Percentiles rank a stretch among this genome's conserved stretches.
Conservation (phyloP, 148 eudicot species). For the Amaranthus hypochondriacus region DNA sequence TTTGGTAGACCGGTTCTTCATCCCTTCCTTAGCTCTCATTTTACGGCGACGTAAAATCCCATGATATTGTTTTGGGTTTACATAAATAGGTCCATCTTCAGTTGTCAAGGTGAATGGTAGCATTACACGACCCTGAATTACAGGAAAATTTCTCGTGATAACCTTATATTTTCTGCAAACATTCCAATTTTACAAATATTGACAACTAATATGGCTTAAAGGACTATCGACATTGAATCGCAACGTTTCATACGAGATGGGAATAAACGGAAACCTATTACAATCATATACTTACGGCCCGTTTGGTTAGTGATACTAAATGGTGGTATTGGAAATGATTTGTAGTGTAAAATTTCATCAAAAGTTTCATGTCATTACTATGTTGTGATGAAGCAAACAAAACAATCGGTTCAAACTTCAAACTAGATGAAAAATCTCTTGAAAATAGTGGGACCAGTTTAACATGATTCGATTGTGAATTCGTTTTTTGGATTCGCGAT, state of each 20-base stretch:
- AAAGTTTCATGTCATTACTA: no score
- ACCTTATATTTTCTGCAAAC: not conserved
- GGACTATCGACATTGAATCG: not conserved
- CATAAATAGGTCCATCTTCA: constrained; percentile 64
- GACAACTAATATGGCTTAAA: not conserved
- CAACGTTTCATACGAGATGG: not conserved
- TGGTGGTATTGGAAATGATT: no score
- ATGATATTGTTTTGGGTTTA: constrained; percentile 76
- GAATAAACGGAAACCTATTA: not conserved
- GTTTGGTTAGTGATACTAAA: no score
- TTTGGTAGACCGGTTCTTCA: constrained; percentile 22
- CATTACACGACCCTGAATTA: constrained; percentile 57
- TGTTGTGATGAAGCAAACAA: no score
- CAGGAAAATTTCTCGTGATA: not conserved
- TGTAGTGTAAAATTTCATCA: no score
- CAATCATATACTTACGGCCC: no score
- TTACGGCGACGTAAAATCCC: constrained; percentile 72
- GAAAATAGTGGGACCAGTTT: no score
- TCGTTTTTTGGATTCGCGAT: no score
- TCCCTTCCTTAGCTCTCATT: constrained; percentile 45
- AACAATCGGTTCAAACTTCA: no score
- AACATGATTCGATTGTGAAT: no score
- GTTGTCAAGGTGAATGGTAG: constrained; percentile 49
- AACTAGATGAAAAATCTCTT: no score
- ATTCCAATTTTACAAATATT: not conserved